These are phyloP conservation scores for Pythium phragmiticola DNA, from an alignment of 352 stramenopile species.

Conservation along the genomic window DNA sequence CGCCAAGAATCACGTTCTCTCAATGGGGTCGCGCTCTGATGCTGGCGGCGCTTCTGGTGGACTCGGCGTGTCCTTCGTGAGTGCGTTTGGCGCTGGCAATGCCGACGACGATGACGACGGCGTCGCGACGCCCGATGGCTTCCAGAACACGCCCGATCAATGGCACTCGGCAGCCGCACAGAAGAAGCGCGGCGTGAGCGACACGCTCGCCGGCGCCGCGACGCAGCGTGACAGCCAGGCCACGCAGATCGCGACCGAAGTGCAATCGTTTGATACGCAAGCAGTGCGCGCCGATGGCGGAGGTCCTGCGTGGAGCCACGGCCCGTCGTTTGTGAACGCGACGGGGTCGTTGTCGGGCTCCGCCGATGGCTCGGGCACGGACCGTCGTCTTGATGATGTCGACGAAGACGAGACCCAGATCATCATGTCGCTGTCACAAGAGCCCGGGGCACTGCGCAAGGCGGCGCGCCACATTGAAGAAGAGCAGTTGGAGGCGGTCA, in stretches of 20 bases:
- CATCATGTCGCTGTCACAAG: constrained; percentile 68
- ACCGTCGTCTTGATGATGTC: constrained; percentile 37
- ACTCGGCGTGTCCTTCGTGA: constrained; percentile 27
- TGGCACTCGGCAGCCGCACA: constrained; percentile 30
- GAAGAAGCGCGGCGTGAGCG: constrained; percentile 35
- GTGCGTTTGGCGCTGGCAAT: constrained; percentile 39
- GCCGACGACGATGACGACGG: constrained; percentile 43
- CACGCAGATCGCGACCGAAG: constrained; percentile 34
- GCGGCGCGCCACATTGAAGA: constrained; percentile 44
- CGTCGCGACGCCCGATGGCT: constrained; percentile 56
- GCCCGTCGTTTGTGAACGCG: constrained; percentile 51
- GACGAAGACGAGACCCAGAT: constrained; percentile 87
- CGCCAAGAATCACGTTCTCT: neutral
- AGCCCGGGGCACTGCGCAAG: constrained; percentile 32
- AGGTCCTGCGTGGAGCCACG: constrained; percentile 1
- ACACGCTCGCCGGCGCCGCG: constrained; percentile 12
- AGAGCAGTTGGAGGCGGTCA: constrained; percentile 32
- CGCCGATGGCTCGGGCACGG: constrained; percentile 11
- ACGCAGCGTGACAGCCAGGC: constrained; percentile 37
- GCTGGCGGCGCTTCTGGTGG: neutral
- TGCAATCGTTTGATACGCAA: constrained; percentile 25
- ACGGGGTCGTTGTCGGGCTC: constrained; percentile 19
- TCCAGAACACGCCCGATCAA: constrained; percentile 52
- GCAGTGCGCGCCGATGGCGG: neutral
- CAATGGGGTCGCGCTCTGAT: constrained; percentile 7